Percentiles rank a stretch among this genome's conserved stretches.
Evolutionary conservation across 306 rosid genomes (phyloP).

Genomic region (Cucurbita maxima): DNA sequence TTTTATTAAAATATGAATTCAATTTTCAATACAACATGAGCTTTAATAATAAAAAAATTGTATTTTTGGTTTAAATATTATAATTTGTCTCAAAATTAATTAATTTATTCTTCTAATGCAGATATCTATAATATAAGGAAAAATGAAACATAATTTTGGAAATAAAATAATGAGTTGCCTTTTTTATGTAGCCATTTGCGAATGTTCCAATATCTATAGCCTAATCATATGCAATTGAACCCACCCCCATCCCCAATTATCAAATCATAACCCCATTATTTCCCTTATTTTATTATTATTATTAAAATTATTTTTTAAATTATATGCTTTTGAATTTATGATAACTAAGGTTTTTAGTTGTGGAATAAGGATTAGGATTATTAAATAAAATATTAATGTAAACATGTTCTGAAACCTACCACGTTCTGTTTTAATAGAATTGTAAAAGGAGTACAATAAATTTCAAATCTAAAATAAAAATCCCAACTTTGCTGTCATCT

Average conservation of each 20-base stretch:
- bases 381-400: background rate
- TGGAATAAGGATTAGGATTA: background rate
- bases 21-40: too few relatives aligned
- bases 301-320: too few relatives aligned
- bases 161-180: background rate
- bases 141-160: background rate
- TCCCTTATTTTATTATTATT: background rate
- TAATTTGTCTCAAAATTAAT: too few relatives aligned
- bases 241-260: background rate
- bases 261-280: background rate
- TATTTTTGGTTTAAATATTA: too few relatives aligned
- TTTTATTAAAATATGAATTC: too few relatives aligned
- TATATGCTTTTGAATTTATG: too few relatives aligned
- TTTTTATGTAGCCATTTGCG: background rate
- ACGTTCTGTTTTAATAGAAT: background rate
- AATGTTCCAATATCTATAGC: background rate
- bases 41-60: too few relatives aligned
- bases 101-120: too few relatives aligned
- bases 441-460: background rate
- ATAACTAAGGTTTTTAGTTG: too few relatives aligned
- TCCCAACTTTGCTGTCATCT: slow-evolving; percentile 1
- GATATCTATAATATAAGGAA: too few relatives aligned
- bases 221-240: background rate
- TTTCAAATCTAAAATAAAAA: background rate
- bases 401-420: background rate